Percentiles rank a stretch among this genome's conserved stretches.
phyloP scores from a whole-genome alignment of 495 filamentous ascomycete genomes.

The Xylaria cubensis region DNA sequence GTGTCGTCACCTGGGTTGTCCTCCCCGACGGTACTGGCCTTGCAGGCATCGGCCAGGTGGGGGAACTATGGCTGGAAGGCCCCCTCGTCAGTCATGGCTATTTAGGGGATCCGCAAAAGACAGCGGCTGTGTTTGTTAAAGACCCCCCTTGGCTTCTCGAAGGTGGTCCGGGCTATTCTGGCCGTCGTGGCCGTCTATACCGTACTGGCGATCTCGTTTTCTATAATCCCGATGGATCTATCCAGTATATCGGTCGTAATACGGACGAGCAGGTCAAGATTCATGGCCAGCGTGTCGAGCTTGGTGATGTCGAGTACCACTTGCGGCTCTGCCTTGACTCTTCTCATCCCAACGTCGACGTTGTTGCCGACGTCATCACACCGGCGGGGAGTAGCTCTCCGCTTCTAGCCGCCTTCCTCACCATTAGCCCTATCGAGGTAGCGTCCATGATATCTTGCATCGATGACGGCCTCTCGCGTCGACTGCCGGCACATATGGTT shows the following conservation, averaged over 20 bases:
- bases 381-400: no score
- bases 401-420: no score
- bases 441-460: neutral
- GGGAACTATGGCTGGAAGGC: constrained; percentile 21
- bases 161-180: neutral
- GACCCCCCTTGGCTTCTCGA: constrained; percentile 25
- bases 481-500: neutral
- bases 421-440: no score
- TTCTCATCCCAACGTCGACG: neutral
- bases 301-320: constrained; percentile 34
- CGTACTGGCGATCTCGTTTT: constrained; percentile 47
- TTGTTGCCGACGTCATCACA: no score
- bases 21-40: constrained; percentile 42
- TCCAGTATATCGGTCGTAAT: constrained; percentile 31
- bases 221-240: constrained; percentile 35
- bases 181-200: constrained; percentile 32
- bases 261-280: constrained; percentile 36
- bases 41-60: constrained; percentile 45
- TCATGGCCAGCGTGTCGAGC: constrained; percentile 36
- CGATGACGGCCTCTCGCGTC: no score
- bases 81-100: constrained; percentile 59
- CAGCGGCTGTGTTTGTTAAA: constrained; percentile 35
- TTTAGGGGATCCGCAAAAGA: constrained; percentile 39
- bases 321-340: neutral
- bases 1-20: constrained; percentile 44